Evolutionary conservation across 176 grass and related monocot species (phyloP).

Genomic region (Carex pumila): DNA sequence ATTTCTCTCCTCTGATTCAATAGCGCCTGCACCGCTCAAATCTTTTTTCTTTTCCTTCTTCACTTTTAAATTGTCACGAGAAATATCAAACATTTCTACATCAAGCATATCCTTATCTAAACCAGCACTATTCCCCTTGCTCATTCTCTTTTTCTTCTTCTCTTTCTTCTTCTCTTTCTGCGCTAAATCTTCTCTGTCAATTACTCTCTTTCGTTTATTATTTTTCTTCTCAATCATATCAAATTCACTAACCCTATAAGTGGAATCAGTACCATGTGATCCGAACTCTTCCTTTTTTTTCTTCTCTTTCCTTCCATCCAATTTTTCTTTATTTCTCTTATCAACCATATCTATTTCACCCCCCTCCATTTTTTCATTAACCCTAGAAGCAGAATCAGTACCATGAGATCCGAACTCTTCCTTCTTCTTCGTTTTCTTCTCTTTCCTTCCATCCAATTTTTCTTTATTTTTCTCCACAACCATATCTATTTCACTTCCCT

Average conservation of each 20-base stretch:
- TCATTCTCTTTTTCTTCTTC: conserved; percentile 22
- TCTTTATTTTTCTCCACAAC: neutral
- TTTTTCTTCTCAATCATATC: neutral
- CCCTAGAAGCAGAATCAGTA: neutral
- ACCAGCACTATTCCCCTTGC: neutral
- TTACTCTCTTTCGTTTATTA: neutral
- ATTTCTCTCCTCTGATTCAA: neutral
- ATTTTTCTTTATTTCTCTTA: neutral
- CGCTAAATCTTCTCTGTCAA: conserved; percentile 11
- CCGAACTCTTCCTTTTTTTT: conserved; percentile 4
- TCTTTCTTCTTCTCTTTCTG: conserved; percentile 21
- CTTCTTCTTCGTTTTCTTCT: conserved; percentile 13
- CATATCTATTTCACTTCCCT: conserved; percentile 2
- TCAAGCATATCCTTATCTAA: neutral
- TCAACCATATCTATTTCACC: neutral
- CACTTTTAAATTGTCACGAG: neutral
- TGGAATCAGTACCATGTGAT: neutral
- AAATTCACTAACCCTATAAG: neutral
- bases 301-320: conserved; percentile 2
- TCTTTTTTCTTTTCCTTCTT: neutral
- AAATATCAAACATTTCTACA: neutral
- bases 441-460: neutral
- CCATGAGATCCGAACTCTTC: conserved; percentile 1
- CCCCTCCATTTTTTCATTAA: neutral
- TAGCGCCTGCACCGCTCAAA: neutral